Evolutionary conservation across 441 rosid species (phyloP).

Genomic region (Pelargonium cotyledonis): DNA sequence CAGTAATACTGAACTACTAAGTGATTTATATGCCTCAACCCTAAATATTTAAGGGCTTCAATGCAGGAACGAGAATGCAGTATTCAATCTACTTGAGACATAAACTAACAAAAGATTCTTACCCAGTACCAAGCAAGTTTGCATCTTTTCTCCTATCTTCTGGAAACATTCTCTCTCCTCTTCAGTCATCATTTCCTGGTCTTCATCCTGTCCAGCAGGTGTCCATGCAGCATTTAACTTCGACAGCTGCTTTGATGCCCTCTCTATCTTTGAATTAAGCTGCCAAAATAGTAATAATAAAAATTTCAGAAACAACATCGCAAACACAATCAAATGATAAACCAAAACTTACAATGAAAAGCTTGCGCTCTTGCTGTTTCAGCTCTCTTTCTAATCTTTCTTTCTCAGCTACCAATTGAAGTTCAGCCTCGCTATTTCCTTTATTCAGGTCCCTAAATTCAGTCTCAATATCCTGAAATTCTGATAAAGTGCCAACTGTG

Average conservation of each 20-base stretch:
- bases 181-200: slow-evolving; percentile 55
- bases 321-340: slow-evolving; percentile 8
- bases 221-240: slow-evolving; percentile 47
- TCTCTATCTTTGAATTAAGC: slow-evolving; percentile 60
- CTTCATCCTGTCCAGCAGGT: slow-evolving; percentile 42
- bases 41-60: neutral
- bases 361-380: slow-evolving; percentile 53
- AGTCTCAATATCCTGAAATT: slow-evolving; percentile 47
- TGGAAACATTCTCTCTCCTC: slow-evolving; percentile 76
- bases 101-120: slow-evolving; percentile 12
- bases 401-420: slow-evolving; percentile 45
- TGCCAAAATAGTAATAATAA: slow-evolving; percentile 27
- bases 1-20: neutral
- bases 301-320: neutral
- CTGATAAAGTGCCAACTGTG: slow-evolving; percentile 58
- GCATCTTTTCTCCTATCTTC: slow-evolving; percentile 63
- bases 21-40: neutral
- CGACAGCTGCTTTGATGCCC: slow-evolving; percentile 38
- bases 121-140: slow-evolving; percentile 63
- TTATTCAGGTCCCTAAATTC: slow-evolving; percentile 33
- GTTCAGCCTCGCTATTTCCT: slow-evolving; percentile 29
- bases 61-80: neutral
- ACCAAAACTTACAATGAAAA: slow-evolving; percentile 49
- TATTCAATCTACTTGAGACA: too few species aligned
- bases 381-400: slow-evolving; percentile 49